Evolutionary conservation across 495 filamentous ascomycete genomes (phyloP).

Genomic region (Glonium stellatum): DNA sequence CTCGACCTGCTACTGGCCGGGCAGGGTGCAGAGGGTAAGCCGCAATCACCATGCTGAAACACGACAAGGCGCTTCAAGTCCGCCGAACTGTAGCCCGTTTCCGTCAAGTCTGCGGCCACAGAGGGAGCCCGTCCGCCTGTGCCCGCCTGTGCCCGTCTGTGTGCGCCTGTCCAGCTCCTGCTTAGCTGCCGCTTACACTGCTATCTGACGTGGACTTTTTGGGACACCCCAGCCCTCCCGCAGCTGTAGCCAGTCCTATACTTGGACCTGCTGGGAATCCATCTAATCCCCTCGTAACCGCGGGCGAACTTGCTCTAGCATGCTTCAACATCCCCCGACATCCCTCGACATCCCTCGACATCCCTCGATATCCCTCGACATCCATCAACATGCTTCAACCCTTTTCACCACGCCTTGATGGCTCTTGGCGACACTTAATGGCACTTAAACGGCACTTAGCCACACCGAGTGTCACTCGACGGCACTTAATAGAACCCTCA

Average conservation of each 20-base stretch:
- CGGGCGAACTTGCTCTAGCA: not conserved
- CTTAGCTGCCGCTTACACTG: too few species aligned
- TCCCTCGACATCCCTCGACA: not conserved
- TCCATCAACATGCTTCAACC: too few species aligned
- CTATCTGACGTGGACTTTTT: slow-evolving; percentile 17
- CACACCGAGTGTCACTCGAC: too few species aligned
- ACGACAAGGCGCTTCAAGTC: slow-evolving; percentile 8
- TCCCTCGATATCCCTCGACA: too few species aligned
- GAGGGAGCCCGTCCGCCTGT: too few species aligned
- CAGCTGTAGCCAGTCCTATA: not conserved
- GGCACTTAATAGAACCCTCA: too few species aligned
- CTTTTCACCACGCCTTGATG: too few species aligned
- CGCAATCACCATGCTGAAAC: slow-evolving; percentile 20
- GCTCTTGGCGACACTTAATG: too few species aligned
- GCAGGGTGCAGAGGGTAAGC: slow-evolving; percentile 1
- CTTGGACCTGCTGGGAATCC: not conserved
- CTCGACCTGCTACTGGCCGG: not conserved
- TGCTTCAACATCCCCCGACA: not conserved
- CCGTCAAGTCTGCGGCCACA: too few species aligned
- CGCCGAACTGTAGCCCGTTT: slow-evolving; percentile 1
- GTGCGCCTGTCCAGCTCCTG: too few species aligned
- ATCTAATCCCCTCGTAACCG: not conserved
- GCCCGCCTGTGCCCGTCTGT: too few species aligned
- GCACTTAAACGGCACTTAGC: too few species aligned
- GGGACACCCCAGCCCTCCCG: not conserved